Percentiles rank a stretch among this genome's conserved stretches.
Conservation (phyloP, 495 filamentous ascomycete species). For the Darksidea phi region DNA sequence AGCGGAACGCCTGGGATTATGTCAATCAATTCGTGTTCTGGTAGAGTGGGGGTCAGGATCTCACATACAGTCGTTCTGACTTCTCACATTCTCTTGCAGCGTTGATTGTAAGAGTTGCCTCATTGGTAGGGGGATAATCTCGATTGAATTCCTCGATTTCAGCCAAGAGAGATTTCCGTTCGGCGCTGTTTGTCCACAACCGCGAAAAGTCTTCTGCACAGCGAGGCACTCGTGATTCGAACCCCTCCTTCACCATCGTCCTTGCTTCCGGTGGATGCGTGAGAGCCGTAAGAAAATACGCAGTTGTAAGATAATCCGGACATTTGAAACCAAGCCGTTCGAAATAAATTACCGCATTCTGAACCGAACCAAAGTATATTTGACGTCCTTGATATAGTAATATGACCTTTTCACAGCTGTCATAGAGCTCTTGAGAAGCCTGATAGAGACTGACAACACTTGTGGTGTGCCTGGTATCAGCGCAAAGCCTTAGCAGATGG, state of each 20-base stretch:
- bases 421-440: slow-evolving; percentile 43
- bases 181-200: slow-evolving; percentile 70
- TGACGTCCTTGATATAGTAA: slow-evolving; percentile 46
- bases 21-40: slow-evolving; percentile 48
- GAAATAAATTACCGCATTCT: slow-evolving; percentile 43
- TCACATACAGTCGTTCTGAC: no score
- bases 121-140: slow-evolving; percentile 61
- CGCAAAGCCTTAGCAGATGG: slow-evolving; percentile 42
- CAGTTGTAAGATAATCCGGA: slow-evolving; percentile 60
- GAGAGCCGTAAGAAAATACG: slow-evolving; percentile 74
- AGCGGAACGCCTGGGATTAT: slow-evolving; percentile 65
- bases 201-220: slow-evolving; percentile 68
- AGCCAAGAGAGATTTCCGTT: slow-evolving; percentile 61
- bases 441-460: slow-evolving; percentile 47
- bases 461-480: slow-evolving; percentile 41
- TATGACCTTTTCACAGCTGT: slow-evolving; percentile 44
- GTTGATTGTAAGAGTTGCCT: slow-evolving; percentile 4
- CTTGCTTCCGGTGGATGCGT: slow-evolving; percentile 58
- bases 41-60: no score
- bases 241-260: slow-evolving; percentile 59
- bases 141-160: slow-evolving; percentile 72
- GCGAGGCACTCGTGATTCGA: slow-evolving; percentile 63
- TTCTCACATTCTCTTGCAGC: no score
- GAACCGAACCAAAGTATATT: slow-evolving; percentile 43
- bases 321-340: slow-evolving; percentile 59